Conservation (phyloP, 352 stramenopile species). For the Globisporangium heterothallicum region DNA sequence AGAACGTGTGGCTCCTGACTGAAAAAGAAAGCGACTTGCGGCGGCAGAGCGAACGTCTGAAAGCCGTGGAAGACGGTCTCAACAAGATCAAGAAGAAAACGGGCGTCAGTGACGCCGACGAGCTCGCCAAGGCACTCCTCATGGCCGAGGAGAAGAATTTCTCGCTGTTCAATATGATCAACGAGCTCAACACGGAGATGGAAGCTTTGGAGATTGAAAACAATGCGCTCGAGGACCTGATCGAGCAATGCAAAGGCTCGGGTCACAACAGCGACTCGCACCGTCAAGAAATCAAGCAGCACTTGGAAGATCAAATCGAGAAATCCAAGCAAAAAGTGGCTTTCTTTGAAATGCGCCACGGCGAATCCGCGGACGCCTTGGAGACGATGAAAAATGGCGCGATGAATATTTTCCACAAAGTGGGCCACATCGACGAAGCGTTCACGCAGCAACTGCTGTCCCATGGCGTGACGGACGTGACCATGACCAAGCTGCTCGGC, state of each 20-base stretch:
- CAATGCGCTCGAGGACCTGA: slow-evolving; percentile 56
- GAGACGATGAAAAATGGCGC: slow-evolving; percentile 71
- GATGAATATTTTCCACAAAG: slow-evolving; percentile 79
- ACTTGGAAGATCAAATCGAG: slow-evolving; percentile 79
- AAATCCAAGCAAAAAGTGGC: slow-evolving; percentile 76
- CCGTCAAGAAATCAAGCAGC: slow-evolving; percentile 52
- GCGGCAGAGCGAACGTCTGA: slow-evolving; percentile 62
- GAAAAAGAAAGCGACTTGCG: slow-evolving; percentile 76
- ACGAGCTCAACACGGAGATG: slow-evolving; percentile 91
- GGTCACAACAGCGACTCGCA: slow-evolving; percentile 55
- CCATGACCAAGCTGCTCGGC: slow-evolving; percentile 75
- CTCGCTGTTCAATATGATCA: slow-evolving; percentile 93
- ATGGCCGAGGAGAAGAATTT: slow-evolving; percentile 93
- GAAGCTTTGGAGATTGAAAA: slow-evolving; percentile 85
- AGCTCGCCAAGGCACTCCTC: slow-evolving; percentile 81
- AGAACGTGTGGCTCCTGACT: slow-evolving; percentile 67
- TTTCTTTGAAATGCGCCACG: slow-evolving; percentile 58
- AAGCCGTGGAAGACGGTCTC: slow-evolving; percentile 74
- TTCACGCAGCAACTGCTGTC: slow-evolving; percentile 62
- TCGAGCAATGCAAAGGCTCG: slow-evolving; percentile 52
- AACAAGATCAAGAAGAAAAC: slow-evolving; percentile 88
- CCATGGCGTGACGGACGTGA: slow-evolving; percentile 73
- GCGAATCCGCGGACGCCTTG: slow-evolving; percentile 52
- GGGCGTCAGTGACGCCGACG: slow-evolving; percentile 72
- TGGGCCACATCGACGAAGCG: slow-evolving; percentile 68